Base-by-base conservation (phyloP, 2,329 filamentous ascomycete genomes). In the Colletotrichum scovillei region DNA sequence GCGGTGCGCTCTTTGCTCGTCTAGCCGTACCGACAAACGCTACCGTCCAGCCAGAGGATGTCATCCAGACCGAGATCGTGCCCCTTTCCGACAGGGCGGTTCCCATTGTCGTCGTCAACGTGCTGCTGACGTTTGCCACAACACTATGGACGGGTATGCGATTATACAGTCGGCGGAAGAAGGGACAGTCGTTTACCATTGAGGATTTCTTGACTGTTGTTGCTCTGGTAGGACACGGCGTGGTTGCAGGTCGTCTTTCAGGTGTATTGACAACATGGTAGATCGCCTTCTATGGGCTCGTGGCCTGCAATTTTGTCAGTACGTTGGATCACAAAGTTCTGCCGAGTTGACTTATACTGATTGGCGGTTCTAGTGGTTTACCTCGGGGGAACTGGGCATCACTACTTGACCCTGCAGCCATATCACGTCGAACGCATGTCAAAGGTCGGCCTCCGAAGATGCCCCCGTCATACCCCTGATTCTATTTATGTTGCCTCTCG, bases 241-340 rank as follows among this genome's bases (percentile, higher is more conserved):
- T 19, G 6, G n/a, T 9, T 8, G 7, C 4, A 5, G 28, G 2
- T 19, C 12, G 11, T 16, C 8, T 22, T 11, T 3, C 19, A 56
- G 8, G 26, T 49, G 32, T 22, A 14, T 8, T 63, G 59, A 46
- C 38, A 12, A n/a, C 30, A 24, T 4, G 5, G 6, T 22, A 63
- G 59, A 30, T 63, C 14, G 59, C 59, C 24, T 63, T 63, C 16
- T 49, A 63, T 22, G 38, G 59, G 12, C 35, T 63, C 16, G 59
- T 63, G 5, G 59, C 59, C 16, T 63, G 59, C 24, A 63, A 63
- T 11, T 63, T 63, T 14, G 59, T 63, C 38, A 63, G 59, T 63
- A 30, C 30, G 59, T 60, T 16, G n/a, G 12, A 22, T 19, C 22
- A 9, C 12, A 24, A 49, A 63, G 12, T 19, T 4, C 2, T 4